Conservation (phyloP, 768 basidiomycete genomes). For the Clavulina sp. region DNA sequence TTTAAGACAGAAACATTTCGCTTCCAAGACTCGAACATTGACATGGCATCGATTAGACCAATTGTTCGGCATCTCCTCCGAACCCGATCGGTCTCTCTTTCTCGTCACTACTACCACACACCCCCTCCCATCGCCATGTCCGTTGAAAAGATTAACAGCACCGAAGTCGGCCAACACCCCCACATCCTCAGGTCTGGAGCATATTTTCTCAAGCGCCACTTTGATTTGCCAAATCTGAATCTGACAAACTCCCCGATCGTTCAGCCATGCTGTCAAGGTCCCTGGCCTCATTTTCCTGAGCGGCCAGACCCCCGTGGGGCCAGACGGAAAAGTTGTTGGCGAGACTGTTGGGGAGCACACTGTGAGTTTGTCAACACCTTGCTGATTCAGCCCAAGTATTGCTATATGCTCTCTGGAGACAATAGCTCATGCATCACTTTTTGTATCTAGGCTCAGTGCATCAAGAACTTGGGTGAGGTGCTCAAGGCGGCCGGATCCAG, state of each 20-base stretch:
- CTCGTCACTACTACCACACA: too few species aligned
- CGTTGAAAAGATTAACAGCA: slow-evolving; percentile 33
- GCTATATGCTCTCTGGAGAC: neutral
- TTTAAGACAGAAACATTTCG: too few species aligned
- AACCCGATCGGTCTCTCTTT: too few species aligned
- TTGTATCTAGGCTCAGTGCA: slow-evolving; percentile 33
- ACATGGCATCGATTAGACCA: too few species aligned
- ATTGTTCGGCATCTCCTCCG: too few species aligned
- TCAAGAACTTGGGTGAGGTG: slow-evolving; percentile 36
- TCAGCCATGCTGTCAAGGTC: slow-evolving; percentile 33
- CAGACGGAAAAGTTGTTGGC: slow-evolving; percentile 29
- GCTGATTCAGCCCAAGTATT: neutral
- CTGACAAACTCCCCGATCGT: neutral
- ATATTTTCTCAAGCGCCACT: slow-evolving; percentile 9
- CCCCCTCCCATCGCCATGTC: too few species aligned
- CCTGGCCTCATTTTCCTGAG: slow-evolving; percentile 44
- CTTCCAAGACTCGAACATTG: too few species aligned
- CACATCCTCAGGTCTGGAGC: slow-evolving; percentile 33
- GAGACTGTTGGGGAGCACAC: slow-evolving; percentile 47
- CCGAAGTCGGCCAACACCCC: slow-evolving; percentile 26
- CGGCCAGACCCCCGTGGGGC: slow-evolving; percentile 38
- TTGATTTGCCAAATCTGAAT: too few species aligned
- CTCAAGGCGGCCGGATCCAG: slow-evolving; percentile 36
- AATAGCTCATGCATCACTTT: neutral
- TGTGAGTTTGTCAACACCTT: slow-evolving; percentile 26